These are phyloP conservation scores for Funneliformis mosseae DNA, from an alignment of 192 early-diverging fungal genomes.

Conservation along the genomic window DNA sequence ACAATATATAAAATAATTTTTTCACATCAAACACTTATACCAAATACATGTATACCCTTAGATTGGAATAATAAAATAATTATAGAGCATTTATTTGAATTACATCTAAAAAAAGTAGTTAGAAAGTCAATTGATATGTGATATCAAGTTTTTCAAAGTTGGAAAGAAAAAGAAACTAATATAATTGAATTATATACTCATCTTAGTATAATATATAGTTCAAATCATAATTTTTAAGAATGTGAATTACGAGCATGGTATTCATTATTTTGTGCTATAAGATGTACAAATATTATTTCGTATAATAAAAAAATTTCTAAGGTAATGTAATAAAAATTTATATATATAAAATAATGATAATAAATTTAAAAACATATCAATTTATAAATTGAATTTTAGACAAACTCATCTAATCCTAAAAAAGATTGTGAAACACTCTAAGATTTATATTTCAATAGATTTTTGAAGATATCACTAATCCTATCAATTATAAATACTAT, in stretches of 20 bases:
- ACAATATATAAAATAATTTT: background rate
- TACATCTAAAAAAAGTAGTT: background rate
- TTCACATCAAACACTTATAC: too few relatives aligned
- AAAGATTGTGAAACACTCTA: background rate
- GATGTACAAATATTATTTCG: background rate
- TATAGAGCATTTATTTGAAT: background rate
- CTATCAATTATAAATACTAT: background rate
- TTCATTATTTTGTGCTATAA: background rate
- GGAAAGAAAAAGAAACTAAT: background rate
- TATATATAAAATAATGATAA: too few relatives aligned
- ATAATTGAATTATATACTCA: background rate
- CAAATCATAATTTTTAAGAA: background rate
- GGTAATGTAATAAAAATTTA: background rate
- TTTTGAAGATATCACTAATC: background rate
- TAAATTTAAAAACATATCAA: background rate
- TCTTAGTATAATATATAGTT: background rate
- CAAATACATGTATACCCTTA: background rate
- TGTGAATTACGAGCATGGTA: background rate
- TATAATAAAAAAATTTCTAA: background rate
- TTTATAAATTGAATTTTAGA: too few relatives aligned
- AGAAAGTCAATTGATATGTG: background rate
- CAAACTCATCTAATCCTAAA: too few relatives aligned
- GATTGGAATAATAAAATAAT: background rate
- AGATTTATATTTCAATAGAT: background rate
- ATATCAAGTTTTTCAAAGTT: background rate